Conservation (phyloP, 768 basidiomycete species). For the Clathrus columnatus region DNA sequence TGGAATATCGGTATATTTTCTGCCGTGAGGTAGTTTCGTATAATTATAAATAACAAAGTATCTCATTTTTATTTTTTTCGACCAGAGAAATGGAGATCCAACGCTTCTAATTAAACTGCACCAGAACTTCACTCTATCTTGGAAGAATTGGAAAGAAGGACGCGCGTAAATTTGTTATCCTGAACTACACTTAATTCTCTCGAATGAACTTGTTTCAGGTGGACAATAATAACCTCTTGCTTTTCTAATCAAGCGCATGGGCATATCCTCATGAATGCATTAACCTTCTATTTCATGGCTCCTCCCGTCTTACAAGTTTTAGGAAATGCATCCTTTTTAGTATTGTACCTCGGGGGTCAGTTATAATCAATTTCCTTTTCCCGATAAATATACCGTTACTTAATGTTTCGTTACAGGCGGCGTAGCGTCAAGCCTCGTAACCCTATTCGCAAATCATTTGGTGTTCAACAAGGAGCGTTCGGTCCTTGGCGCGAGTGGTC, state of each 20-base stretch:
- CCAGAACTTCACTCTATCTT: conserved; percentile 54
- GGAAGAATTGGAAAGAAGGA: conserved; percentile 53
- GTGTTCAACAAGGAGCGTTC: conserved; percentile 37
- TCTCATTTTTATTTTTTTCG: conserved; percentile 4
- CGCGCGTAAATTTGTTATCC: conserved; percentile 40
- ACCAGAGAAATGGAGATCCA: conserved; percentile 24
- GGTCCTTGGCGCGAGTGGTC: conserved; percentile 70
- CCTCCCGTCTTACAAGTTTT: conserved; percentile 51
- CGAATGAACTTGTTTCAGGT: conserved; percentile 34
- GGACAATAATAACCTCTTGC: conserved; percentile 60
- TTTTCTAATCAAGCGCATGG: conserved; percentile 59
- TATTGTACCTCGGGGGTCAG: conserved; percentile 66
- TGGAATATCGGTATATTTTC: conserved; percentile 36
- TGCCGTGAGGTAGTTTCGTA: conserved; percentile 16
- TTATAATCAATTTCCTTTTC: conserved; percentile 16
- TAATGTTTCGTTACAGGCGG: conserved; percentile 38
- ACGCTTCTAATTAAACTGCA: conserved; percentile 39
- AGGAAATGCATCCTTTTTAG: conserved; percentile 57
- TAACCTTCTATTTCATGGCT: conserved; percentile 73
- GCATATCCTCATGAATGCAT: conserved; percentile 70
- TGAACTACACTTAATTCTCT: conserved; percentile 11
- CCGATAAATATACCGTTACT: conserved; percentile 2
- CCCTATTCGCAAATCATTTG: conserved; percentile 27
- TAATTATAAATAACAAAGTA: not conserved
- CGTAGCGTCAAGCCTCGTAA: conserved; percentile 42